Evolutionary conservation across 2,329 filamentous ascomycete genomes (phyloP).

Genomic region (Fusarium haematococcum): DNA sequence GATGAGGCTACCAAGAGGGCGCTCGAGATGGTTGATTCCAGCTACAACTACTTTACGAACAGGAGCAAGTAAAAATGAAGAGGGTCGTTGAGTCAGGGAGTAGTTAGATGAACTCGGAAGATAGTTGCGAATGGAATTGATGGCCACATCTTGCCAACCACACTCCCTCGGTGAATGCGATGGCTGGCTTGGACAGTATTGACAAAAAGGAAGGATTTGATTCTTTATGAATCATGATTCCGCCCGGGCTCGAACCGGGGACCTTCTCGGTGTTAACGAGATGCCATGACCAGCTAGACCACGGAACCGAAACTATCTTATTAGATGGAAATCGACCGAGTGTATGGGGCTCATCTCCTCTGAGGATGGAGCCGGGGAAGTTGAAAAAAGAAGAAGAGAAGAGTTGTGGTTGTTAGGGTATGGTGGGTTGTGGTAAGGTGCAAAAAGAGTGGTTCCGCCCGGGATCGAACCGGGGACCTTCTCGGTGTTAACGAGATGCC

Average conservation of each 20-base stretch:
- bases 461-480: slow-evolving; percentile 40
- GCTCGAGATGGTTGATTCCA: slow-evolving; percentile 53
- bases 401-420: background rate
- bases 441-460: slow-evolving; percentile 36
- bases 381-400: background rate
- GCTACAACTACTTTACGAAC: slow-evolving; percentile 40
- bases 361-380: background rate
- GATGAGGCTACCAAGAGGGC: slow-evolving; percentile 66
- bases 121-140: background rate
- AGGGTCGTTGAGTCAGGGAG: background rate
- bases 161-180: rapidly evolving
- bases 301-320: slow-evolving; percentile 24
- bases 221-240: slow-evolving; percentile 16
- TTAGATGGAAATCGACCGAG: background rate
- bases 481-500: slow-evolving; percentile 41
- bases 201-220: background rate
- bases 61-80: slow-evolving; percentile 2
- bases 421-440: background rate
- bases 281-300: slow-evolving; percentile 43
- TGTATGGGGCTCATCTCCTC: background rate
- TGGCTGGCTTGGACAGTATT: rapidly evolving
- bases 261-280: slow-evolving; percentile 42
- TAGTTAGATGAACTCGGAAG: background rate
- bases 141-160: background rate
- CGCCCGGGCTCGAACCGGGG: slow-evolving; percentile 37